Conservation (phyloP, 1,284 basidiomycete species). For the Papiliotrema nemorosa region DNA sequence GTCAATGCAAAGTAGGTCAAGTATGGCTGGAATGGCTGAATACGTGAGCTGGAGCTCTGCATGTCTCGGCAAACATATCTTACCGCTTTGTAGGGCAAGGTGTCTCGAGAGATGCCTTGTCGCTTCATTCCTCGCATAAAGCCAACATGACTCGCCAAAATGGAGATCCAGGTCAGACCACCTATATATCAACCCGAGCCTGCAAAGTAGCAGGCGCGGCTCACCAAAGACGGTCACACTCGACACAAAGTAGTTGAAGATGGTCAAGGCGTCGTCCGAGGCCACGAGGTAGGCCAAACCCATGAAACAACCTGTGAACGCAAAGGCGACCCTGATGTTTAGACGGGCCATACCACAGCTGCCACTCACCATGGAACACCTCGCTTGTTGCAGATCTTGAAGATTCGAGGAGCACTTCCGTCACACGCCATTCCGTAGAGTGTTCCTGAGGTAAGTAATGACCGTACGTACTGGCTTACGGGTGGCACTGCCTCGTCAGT, state of each 20-base stretch:
- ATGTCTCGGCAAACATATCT: constrained; percentile 1
- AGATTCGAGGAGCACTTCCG: constrained; percentile 55
- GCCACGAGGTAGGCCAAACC: constrained; percentile 41
- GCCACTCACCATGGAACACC: constrained; percentile 50
- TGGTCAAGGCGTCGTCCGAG: constrained; percentile 36
- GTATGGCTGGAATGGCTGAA: constrained; percentile 12
- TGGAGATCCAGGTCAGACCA: constrained; percentile 51
- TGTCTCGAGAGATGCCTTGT: constrained; percentile 21
- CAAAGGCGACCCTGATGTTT: constrained; percentile 28
- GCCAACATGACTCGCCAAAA: constrained; percentile 63
- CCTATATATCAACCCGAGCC: background rate
- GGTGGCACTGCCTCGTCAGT: constrained; percentile 27
- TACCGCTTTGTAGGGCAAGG: constrained; percentile 57
- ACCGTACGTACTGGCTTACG: too few species aligned
- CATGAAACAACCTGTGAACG: constrained; percentile 44
- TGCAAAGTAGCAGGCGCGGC: constrained; percentile 52
- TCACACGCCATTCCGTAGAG: constrained; percentile 56
- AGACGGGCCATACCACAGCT: background rate
- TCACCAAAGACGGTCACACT: constrained; percentile 66
- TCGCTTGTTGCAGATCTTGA: constrained; percentile 47
- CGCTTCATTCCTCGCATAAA: constrained; percentile 61
- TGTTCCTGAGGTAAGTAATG: constrained; percentile 45
- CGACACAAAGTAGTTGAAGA: constrained; percentile 69
- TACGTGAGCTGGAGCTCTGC: constrained; percentile 35
- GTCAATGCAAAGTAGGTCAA: constrained; percentile 48